These are phyloP conservation scores for Striga hermonthica DNA, from an alignment of 305 asterid genomes.

Conservation along the genomic window DNA sequence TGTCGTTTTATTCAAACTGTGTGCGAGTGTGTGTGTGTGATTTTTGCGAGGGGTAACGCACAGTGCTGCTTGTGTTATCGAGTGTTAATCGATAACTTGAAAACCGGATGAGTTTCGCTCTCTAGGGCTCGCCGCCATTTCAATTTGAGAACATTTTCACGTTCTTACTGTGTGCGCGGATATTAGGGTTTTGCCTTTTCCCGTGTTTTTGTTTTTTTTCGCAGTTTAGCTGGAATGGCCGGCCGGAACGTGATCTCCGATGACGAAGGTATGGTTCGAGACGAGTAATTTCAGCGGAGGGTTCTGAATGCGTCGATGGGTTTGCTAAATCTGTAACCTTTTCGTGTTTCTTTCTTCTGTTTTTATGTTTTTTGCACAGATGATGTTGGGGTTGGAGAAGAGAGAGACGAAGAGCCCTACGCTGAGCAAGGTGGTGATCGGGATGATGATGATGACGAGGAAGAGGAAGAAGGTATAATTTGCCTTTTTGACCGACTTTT, in stretches of 20 bases:
- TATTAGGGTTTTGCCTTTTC: conserved; percentile 33
- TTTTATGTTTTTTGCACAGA: background rate
- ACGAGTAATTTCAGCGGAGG: background rate
- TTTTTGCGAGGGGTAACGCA: conserved; percentile 19
- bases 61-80: conserved; percentile 4
- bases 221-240: conserved; percentile 46
- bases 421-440: conserved; percentile 56
- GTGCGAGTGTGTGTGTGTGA: conserved; percentile 8
- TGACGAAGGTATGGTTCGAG: conserved; percentile 58
- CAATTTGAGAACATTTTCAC: background rate
- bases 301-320: background rate
- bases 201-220: conserved; percentile 20
- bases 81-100: conserved; percentile 20
- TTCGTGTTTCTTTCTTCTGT: background rate
- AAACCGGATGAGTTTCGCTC: conserved; percentile 25
- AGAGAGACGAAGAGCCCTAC: conserved; percentile 61
- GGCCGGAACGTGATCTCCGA: conserved; percentile 74
- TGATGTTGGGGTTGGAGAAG: conserved; percentile 38
- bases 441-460: conserved; percentile 77
- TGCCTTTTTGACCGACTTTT: conserved; percentile 1
- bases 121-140: conserved; percentile 34
- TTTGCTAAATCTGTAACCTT: conserved; percentile 6
- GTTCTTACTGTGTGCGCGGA: background rate
- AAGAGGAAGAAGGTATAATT: conserved; percentile 81
- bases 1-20: too few relatives aligned